phyloP scores from a whole-genome alignment of 805 yeast species.

The Debaryomyces castellii region DNA sequence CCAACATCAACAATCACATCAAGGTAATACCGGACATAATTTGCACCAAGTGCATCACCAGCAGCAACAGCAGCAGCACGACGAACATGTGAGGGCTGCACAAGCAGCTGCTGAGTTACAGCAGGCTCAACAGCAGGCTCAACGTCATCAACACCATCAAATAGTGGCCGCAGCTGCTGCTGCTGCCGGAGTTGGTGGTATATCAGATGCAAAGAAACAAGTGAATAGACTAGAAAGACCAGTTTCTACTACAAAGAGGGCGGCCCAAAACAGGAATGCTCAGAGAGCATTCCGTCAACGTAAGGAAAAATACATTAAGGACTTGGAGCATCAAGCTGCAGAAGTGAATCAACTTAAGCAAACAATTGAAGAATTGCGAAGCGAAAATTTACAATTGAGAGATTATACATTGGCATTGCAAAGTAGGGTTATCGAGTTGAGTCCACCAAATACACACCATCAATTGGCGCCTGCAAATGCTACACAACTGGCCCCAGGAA shows the following conservation, averaged over 20 bases:
- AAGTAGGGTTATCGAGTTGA: slow-evolving; percentile 56
- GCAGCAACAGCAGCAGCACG: slow-evolving; percentile 12
- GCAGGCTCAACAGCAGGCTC: slow-evolving; percentile 13
- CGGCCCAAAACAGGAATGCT: slow-evolving; percentile 89
- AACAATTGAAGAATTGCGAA: slow-evolving; percentile 63
- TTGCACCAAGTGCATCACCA: slow-evolving; percentile 7
- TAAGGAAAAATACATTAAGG: slow-evolving; percentile 77
- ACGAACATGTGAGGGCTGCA: slow-evolving; percentile 9
- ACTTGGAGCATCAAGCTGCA: slow-evolving; percentile 68
- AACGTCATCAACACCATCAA: slow-evolving; percentile 8
- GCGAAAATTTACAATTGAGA: slow-evolving; percentile 69
- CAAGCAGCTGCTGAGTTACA: slow-evolving; percentile 13
- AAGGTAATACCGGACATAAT: slow-evolving; percentile 2
- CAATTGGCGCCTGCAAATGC: slow-evolving; percentile 21
- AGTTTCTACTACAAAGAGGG: slow-evolving; percentile 71
- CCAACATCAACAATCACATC: slow-evolving; percentile 12
- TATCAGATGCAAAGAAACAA: not conserved
- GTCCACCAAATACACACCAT: slow-evolving; percentile 15
- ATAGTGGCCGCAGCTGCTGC: slow-evolving; percentile 10
- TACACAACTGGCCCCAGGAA: slow-evolving; percentile 4
- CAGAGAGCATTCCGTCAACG: slow-evolving; percentile 89
- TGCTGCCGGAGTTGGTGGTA: slow-evolving; percentile 8
- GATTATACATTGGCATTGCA: slow-evolving; percentile 73
- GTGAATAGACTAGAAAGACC: not conserved
- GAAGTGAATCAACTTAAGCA: slow-evolving; percentile 63